Conservation (phyloP, 2,329 filamentous ascomycete species). For the Ceratocystis harringtonii region DNA sequence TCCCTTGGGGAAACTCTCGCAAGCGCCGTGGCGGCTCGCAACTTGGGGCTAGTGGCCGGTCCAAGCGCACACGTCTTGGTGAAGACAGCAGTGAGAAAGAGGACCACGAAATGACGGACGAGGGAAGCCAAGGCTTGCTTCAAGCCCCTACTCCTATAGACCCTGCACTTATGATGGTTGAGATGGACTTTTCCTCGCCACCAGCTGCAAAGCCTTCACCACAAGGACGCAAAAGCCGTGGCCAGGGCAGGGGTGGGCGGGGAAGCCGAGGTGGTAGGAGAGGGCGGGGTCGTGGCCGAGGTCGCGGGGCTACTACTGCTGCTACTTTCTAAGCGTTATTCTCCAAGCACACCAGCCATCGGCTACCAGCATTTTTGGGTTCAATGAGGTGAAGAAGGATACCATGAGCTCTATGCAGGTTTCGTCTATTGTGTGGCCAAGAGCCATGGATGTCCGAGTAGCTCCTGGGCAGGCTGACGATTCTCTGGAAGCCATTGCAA, state of each 20-base stretch:
- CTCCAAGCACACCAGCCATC: neutral
- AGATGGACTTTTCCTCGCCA: neutral
- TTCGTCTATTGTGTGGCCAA: neutral
- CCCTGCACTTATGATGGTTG: neutral
- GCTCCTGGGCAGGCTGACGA: constrained; percentile 7
- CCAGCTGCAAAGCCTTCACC: neutral
- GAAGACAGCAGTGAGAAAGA: neutral
- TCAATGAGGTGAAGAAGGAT: neutral
- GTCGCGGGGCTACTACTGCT: neutral
- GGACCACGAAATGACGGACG: neutral
- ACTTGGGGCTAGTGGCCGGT: neutral
- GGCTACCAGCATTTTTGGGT: neutral
- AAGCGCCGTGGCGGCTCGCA: neutral
- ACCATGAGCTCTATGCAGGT: neutral
- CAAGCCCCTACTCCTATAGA: neutral
- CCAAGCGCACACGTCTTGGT: neutral
- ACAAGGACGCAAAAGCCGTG: neutral
- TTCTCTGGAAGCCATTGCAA: constrained; percentile 16
- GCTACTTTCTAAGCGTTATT: neutral
- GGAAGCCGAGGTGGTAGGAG: neutral
- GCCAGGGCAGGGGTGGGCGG: neutral
- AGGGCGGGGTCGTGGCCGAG: neutral
- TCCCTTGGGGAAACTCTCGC: neutral
- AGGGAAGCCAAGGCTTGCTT: neutral
- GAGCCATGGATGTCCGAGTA: constrained; percentile 13